phyloP scores from a whole-genome alignment of 306 rosid genomes.

The Pachyrhizus erosus region DNA sequence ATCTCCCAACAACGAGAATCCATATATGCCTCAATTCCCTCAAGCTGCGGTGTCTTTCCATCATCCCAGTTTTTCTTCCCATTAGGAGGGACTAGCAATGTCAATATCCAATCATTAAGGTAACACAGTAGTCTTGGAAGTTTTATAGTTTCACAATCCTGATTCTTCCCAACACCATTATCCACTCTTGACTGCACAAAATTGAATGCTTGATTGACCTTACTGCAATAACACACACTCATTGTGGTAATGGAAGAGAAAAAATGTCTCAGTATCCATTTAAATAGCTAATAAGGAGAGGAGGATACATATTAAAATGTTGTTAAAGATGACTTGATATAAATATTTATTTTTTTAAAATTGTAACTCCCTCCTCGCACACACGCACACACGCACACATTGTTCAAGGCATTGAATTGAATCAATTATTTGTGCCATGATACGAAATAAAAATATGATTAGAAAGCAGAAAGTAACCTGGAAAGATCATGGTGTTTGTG shows the following conservation, averaged over 20 bases:
- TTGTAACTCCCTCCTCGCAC: neutral
- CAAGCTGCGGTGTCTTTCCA: slow-evolving; percentile 45
- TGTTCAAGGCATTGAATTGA: slow-evolving; percentile 4
- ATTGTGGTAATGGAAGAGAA: slow-evolving; percentile 2
- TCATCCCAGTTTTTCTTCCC: slow-evolving; percentile 55
- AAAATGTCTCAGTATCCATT: neutral
- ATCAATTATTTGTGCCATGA: too few relatives aligned
- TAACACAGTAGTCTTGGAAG: slow-evolving; percentile 62
- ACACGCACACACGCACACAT: too few relatives aligned
- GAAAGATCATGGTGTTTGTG: slow-evolving; percentile 60
- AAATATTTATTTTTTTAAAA: neutral
- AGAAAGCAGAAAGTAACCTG: slow-evolving; percentile 53
- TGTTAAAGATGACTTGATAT: neutral
- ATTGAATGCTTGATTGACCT: slow-evolving; percentile 67
- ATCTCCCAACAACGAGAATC: slow-evolving; percentile 87
- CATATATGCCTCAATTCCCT: slow-evolving; percentile 56
- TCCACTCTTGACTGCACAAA: slow-evolving; percentile 62
- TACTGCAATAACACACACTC: slow-evolving; percentile 66
- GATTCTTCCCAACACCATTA: slow-evolving; percentile 36
- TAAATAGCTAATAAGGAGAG: neutral
- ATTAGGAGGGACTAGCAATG: slow-evolving; percentile 72
- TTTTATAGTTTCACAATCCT: slow-evolving; percentile 60
- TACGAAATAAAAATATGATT: neutral
- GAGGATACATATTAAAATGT: neutral
- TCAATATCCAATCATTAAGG: slow-evolving; percentile 79